Percentiles rank a stretch among this genome's conserved stretches.
These are phyloP conservation scores for Helianthus tuberosus DNA, from an alignment of 129 eudicot species.

Conservation along the genomic window DNA sequence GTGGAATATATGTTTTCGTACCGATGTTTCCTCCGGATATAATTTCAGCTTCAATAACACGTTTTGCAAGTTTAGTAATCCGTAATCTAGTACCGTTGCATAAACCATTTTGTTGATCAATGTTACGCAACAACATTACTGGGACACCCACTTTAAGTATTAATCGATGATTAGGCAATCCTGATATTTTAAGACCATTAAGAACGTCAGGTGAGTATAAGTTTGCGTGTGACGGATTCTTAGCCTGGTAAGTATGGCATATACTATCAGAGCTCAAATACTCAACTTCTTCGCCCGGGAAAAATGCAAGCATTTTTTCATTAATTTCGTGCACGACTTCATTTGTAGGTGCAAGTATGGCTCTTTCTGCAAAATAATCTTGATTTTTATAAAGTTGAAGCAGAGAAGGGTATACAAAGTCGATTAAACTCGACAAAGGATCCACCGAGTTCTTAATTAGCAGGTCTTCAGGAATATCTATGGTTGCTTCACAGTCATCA, in stretches of 20 bases:
- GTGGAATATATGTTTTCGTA: no score
- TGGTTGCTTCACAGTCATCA: background rate
- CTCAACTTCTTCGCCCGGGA: background rate
- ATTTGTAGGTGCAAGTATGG: conserved; percentile 27
- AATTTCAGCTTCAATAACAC: no score
- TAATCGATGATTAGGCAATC: background rate
- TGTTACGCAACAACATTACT: no score
- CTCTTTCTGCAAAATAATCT: conserved; percentile 18
- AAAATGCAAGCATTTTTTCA: background rate
- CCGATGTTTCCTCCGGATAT: no score
- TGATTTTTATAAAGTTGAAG: background rate
- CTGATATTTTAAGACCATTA: background rate
- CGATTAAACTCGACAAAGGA: conserved; percentile 6
- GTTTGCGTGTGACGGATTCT: no score
- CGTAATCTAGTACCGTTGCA: no score
- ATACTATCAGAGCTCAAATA: background rate
- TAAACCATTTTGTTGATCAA: no score
- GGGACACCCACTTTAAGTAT: background rate
- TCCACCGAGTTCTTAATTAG: background rate
- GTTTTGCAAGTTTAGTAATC: no score
- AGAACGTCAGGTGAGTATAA: no score
- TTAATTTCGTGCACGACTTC: conserved; percentile 15
- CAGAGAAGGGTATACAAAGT: conserved; percentile 5
- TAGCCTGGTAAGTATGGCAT: background rate
- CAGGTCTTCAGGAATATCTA: background rate